phyloP scores from a whole-genome alignment of 2,329 filamentous ascomycete species.

The Ceratocystis alfenasii region DNA sequence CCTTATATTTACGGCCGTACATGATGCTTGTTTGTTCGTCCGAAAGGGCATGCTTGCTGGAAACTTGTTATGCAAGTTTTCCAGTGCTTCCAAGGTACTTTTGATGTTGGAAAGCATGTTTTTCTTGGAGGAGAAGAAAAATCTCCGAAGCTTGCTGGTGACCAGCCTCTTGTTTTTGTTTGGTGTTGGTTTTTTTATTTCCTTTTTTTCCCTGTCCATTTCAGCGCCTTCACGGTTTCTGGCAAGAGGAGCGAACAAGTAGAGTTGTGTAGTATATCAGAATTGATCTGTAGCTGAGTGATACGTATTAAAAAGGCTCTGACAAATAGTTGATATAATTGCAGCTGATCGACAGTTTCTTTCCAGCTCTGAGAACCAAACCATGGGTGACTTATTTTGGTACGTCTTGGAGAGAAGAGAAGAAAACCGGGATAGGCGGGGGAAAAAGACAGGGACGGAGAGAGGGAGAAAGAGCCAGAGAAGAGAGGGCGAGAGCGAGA shows the following conservation, averaged over 20 bases:
- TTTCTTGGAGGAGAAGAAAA: not conserved
- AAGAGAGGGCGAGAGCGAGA: not conserved
- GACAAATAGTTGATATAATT: not conserved
- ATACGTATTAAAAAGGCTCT: not conserved
- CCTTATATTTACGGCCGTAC: not conserved
- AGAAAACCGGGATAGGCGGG: not conserved
- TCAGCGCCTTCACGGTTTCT: not conserved
- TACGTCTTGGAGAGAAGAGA: not conserved
- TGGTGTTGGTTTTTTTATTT: not conserved
- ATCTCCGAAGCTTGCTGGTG: not conserved
- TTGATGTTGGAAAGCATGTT: conserved; percentile 1
- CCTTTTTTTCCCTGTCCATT: not conserved
- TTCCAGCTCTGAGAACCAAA: not conserved
- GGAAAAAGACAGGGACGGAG: not conserved
- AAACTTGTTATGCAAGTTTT: conserved; percentile 4
- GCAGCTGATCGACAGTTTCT: not conserved
- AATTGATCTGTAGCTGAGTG: not conserved
- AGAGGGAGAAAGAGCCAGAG: not conserved
- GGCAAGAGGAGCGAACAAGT: not conserved
- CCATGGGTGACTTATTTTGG: not conserved
- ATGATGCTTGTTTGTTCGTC: not conserved
- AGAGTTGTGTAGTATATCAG: too few species aligned
- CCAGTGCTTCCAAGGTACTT: not conserved
- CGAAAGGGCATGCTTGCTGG: not conserved
- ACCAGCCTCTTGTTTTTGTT: not conserved